Evolutionary conservation across 2,329 filamentous ascomycete species (phyloP), one percentile per base, ranked within the genome.

Genomic region (Zasmidium angulare): DNA sequence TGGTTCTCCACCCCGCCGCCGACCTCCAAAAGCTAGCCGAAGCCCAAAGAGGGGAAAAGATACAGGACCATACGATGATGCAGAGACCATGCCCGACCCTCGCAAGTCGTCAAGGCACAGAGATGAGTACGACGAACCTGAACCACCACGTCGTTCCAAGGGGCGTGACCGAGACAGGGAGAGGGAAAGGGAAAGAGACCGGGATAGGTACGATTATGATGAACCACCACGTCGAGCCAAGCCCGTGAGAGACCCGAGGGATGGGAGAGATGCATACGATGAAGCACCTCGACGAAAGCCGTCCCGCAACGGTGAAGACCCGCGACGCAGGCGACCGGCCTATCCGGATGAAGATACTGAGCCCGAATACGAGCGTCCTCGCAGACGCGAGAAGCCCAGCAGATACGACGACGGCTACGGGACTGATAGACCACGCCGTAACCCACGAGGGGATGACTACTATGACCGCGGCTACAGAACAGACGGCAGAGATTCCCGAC

Each of bases 351-450:
- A 61, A 23, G 63, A 67, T 26, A 61, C 57, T 19, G 65, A 64
- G 24, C 60, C 50, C 36, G 65, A 67, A 20, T 63, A 63, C 40
- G 61, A 64, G 23, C 54, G 52, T 22, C 60, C 61, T 43, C 62
- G 59, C 22, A 56, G 65, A 20, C 60, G 62, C 23, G 63, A 63
- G 53, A 65, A 56, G 47, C 54, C 57, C 24, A 59, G 62, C 24
- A 56, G 60, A 43, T 61, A 69, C 21, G 66, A 69, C 23, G 67
- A 69, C 26, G 69, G 69, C n/a, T 71, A 71, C 53, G 66, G 66
- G 19, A 65, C 68, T 21, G 69, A 71, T 26, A 60, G 64, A 23
- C 68, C 68, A 2, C 62, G 57, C n/a, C 65, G 69, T 24, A 50
- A 62, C 9, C 55, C 59, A 6, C 40, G 66, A 40, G 26, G 26